Conservation (phyloP, 257 asterid genomes). For the Jaltomata sinuosa region DNA sequence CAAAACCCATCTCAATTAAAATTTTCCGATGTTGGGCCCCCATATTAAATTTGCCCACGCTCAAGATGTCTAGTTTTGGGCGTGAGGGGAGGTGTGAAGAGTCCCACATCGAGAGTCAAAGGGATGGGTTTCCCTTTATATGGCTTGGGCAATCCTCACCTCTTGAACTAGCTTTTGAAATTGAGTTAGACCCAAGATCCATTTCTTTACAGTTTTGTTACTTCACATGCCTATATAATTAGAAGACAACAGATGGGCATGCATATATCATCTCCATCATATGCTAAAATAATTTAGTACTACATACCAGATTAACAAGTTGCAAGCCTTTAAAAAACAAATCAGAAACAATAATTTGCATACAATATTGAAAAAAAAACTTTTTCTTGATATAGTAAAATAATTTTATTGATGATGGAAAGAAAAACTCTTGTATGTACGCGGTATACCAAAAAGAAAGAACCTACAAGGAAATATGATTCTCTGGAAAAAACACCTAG, state of each 20-base stretch:
- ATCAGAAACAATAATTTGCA: background rate
- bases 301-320: background rate
- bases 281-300: background rate
- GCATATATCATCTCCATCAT: background rate
- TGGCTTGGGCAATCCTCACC: background rate
- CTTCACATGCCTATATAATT: background rate
- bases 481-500: background rate
- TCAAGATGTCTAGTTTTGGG: background rate
- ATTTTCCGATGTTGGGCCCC: background rate
- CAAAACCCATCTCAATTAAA: background rate
- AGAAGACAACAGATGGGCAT: background rate
- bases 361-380: background rate
- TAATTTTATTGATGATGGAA: background rate
- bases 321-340: background rate
- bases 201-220: background rate
- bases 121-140: background rate
- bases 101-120: background rate
- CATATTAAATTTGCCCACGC: background rate
- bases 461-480: background rate
- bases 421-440: background rate
- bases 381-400: background rate
- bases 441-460: background rate
- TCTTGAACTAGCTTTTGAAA: background rate
- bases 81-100: background rate
- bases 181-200: background rate